Base-by-base conservation (phyloP, 1,284 basidiomycete genomes). In the Agroathelia rolfsii region DNA sequence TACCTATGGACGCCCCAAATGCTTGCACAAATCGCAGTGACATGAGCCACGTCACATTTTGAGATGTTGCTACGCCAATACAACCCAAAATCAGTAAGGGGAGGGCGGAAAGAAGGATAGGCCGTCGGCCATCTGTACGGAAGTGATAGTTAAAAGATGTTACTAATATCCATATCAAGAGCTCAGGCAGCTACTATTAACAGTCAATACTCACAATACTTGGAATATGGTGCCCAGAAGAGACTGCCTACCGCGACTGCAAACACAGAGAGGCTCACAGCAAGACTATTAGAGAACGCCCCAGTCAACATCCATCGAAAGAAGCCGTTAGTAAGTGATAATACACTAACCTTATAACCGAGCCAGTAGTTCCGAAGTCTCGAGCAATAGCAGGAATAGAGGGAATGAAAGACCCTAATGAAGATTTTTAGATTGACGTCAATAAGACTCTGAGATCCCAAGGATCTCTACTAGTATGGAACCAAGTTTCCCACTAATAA, bases 11-110 rank as follows among this genome's bases (percentile, higher is more conserved):
- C 24, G 66, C 55, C 15, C 79, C 79, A 30, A 78, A 64, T 0
- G 74, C 70, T 46, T 84, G 80, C 0, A 83, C 38, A 24, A 77
- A 64, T 4, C 81, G 64, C 49, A 72, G 78, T 3, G 64, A 50
- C 52, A 84, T 67, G 6, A 84, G 55, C 9, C 62, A 45, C 0
- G 59, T 57, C 0, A 83, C 55, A 2, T 48, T 62, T 2, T 48
- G 51, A 1, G 71, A 63, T 3, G 52, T 34, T 0, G 71, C 70
- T 0, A 79, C 76, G 1, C 78, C 79, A 2, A 81, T 44, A 2
- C 69, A 78, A 3, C 72, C 78, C 4, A 71, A 43, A 18, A 66
- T 59, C 28, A 80, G 64, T 15, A 81, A 56, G 0, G 78, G 80
- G 15, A 81, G 58, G n/a, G 65, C 64, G 31, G 54, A 51, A 6